Percentiles rank a stretch among this genome's conserved stretches.
Conservation (phyloP, 2,329 filamentous ascomycete genomes). For the Cyphellophora europaea region DNA sequence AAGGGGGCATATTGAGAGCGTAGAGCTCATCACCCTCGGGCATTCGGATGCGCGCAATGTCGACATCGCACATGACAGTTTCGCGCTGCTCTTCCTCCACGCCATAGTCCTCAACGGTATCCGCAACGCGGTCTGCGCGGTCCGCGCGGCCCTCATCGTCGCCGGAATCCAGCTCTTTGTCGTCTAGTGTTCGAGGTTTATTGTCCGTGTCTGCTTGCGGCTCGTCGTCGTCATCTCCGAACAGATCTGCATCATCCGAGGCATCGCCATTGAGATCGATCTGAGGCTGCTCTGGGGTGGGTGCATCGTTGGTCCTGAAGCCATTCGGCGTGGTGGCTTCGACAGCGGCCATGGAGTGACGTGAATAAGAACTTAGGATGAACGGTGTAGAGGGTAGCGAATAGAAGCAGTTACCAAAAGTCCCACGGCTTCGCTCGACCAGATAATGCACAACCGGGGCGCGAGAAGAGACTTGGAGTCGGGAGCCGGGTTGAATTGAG, state of each 20-base stretch:
- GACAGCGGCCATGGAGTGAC: background rate
- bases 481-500: too few relatives aligned
- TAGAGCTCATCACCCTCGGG: constrained; percentile 54
- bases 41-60: constrained; percentile 45
- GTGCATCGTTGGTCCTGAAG: background rate
- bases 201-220: constrained; percentile 8
- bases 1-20: constrained; percentile 54
- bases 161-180: constrained; percentile 54
- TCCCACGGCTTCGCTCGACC: too few relatives aligned
- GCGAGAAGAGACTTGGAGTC: too few relatives aligned
- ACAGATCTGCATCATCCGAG: constrained; percentile 27
- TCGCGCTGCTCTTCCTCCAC: constrained; percentile 34
- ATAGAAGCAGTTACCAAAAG: too few relatives aligned
- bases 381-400: too few relatives aligned
- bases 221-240: constrained; percentile 37
- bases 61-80: constrained; percentile 25
- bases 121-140: constrained; percentile 36
- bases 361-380: too few relatives aligned
- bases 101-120: constrained; percentile 31
- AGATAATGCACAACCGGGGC: too few relatives aligned
- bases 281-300: constrained; percentile 3
- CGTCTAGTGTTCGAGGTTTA: constrained; percentile 42
- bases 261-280: constrained; percentile 24
- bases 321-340: background rate
- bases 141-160: constrained; percentile 51